phyloP scores from a whole-genome alignment of 495 filamentous ascomycete species.

The Endocarpon pusillum region DNA sequence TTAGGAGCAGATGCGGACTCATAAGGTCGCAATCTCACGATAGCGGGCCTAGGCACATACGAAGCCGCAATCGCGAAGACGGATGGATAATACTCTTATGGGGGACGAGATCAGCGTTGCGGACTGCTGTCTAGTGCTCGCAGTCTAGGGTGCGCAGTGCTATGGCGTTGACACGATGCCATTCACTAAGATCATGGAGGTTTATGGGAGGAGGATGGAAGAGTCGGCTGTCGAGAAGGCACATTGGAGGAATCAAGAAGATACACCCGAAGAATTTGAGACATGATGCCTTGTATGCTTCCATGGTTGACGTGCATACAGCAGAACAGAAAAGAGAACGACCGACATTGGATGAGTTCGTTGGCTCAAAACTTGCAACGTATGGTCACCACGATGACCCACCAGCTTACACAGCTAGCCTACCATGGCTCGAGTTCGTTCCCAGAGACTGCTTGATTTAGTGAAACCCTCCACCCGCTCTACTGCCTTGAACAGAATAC shows the following conservation, averaged over 20 bases:
- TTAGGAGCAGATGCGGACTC: constrained; percentile 17
- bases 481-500: too few relatives aligned
- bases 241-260: constrained; percentile 28
- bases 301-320: too few relatives aligned
- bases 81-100: constrained; percentile 29
- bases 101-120: constrained; percentile 33
- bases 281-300: constrained; percentile 1
- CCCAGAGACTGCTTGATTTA: too few relatives aligned
- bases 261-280: constrained; percentile 33
- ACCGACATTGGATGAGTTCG: too few relatives aligned
- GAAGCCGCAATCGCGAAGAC: constrained; percentile 17
- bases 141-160: constrained; percentile 31
- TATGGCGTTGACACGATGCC: constrained; percentile 26
- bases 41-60: constrained; percentile 30
- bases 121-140: constrained; percentile 34
- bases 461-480: too few relatives aligned
- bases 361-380: too few relatives aligned
- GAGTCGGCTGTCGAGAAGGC: constrained; percentile 22
- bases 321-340: too few relatives aligned
- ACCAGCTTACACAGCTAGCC: too few relatives aligned
- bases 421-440: too few relatives aligned
- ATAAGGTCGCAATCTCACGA: constrained; percentile 14
- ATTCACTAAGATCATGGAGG: constrained; percentile 21
- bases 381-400: too few relatives aligned
- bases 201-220: constrained; percentile 22